These are phyloP conservation scores for Pseudocercospora ulei DNA, from an alignment of 2,329 filamentous ascomycete genomes.

Conservation along the genomic window DNA sequence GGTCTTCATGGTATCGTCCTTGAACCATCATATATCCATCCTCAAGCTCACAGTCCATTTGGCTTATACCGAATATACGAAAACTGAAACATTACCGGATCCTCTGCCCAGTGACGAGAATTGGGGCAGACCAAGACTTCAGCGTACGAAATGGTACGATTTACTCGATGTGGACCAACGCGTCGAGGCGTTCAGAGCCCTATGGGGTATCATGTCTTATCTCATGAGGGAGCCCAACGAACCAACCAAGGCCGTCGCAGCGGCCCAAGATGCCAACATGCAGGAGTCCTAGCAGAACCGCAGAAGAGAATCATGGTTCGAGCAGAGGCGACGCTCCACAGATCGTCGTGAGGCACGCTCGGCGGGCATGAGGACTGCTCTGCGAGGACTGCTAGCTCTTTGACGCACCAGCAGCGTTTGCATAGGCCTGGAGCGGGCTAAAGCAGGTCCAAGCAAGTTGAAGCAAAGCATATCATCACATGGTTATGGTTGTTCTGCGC, in stretches of 20 bases:
- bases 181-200: conserved; percentile 46
- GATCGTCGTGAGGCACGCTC: background rate
- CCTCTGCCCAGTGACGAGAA: conserved; percentile 31
- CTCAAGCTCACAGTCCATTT: conserved; percentile 50
- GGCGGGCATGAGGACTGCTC: background rate
- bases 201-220: conserved; percentile 52
- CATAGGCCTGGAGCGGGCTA: no score
- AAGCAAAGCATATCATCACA: no score
- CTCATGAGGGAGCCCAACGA: conserved; percentile 31
- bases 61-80: conserved; percentile 48
- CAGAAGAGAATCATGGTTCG: background rate
- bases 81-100: conserved; percentile 36
- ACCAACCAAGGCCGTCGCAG: background rate
- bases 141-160: conserved; percentile 52
- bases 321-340: background rate
- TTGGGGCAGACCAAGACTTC: conserved; percentile 47
- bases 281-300: conserved; percentile 1
- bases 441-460: no score
- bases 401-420: no score
- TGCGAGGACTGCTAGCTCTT: background rate
- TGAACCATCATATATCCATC: conserved; percentile 54
- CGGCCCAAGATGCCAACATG: background rate
- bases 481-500: no score
- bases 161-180: conserved; percentile 48
- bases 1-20: conserved; percentile 53